These are phyloP conservation scores for Chlamydomonas applanata DNA, from an alignment of 139 green algal species.

Conservation along the genomic window DNA sequence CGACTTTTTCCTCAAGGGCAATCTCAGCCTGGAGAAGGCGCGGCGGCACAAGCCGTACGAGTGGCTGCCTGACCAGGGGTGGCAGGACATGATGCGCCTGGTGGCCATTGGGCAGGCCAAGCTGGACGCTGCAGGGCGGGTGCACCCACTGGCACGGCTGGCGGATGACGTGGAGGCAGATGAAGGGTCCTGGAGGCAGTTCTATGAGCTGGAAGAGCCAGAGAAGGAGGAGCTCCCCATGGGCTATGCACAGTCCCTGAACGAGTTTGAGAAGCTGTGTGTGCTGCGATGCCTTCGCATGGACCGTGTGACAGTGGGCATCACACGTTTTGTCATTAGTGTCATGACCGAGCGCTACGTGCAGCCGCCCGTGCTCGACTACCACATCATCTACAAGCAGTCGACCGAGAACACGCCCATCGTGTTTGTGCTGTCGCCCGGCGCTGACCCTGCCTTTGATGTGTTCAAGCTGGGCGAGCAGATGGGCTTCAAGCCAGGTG, in stretches of 20 bases:
- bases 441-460: slow-evolving; percentile 85
- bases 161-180: slow-evolving; percentile 67
- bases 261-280: slow-evolving; percentile 76
- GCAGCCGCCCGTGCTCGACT: slow-evolving; percentile 79
- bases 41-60: slow-evolving; percentile 53
- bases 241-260: slow-evolving; percentile 52
- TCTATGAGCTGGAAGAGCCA: slow-evolving; percentile 59
- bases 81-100: slow-evolving; percentile 81
- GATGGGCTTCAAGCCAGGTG: slow-evolving; percentile 80
- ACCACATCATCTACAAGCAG: slow-evolving; percentile 68
- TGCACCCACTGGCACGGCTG: slow-evolving; percentile 41
- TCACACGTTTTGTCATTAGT: slow-evolving; percentile 55
- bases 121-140: slow-evolving; percentile 25
- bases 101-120: slow-evolving; percentile 49
- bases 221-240: slow-evolving; percentile 61
- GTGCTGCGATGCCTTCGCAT: slow-evolving; percentile 81
- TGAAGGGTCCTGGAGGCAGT: slow-evolving; percentile 62
- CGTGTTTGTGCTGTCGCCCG: slow-evolving; percentile 88
- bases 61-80: slow-evolving; percentile 77
- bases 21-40: slow-evolving; percentile 73
- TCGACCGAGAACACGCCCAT: slow-evolving; percentile 73
- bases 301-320: slow-evolving; percentile 76
- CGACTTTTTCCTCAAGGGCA: slow-evolving; percentile 90
- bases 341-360: slow-evolving; percentile 60
- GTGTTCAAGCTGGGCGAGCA: slow-evolving; percentile 88